Conservation (phyloP, 2,329 filamentous ascomycete genomes). For the Sporothrix luriei region DNA sequence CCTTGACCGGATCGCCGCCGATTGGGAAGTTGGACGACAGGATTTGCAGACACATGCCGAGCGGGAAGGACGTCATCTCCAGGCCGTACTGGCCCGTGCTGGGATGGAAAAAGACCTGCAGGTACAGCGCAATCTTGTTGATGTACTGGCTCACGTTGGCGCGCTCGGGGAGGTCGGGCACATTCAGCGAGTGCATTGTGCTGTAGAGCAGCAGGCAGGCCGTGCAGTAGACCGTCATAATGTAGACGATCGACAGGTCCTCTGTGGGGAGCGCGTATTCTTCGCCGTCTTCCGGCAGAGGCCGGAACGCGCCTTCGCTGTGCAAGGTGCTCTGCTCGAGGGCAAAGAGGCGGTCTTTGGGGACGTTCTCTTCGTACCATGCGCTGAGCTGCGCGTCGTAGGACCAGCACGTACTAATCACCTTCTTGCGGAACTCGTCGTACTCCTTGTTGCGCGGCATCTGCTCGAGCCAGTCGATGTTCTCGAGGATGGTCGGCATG, state of each 20-base stretch:
- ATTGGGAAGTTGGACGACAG: slow-evolving; percentile 20
- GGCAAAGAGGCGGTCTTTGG: slow-evolving; percentile 28
- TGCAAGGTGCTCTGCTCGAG: slow-evolving; percentile 9
- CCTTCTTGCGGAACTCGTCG: slow-evolving; percentile 13
- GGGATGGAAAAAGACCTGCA: slow-evolving; percentile 36
- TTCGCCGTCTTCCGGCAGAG: slow-evolving; percentile 6
- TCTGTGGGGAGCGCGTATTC: slow-evolving; percentile 31
- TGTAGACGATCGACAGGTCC: slow-evolving; percentile 35
- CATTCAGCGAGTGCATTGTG: slow-evolving; percentile 31
- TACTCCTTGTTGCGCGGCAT: neutral
- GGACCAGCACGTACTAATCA: slow-evolving; percentile 28
- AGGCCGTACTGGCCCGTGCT: slow-evolving; percentile 35
- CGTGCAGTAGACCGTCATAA: slow-evolving; percentile 35
- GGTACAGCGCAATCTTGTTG: slow-evolving; percentile 31
- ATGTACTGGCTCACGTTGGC: slow-evolving; percentile 31
- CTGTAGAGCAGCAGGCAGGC: slow-evolving; percentile 36
- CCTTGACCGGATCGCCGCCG: slow-evolving; percentile 16
- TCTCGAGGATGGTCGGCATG: slow-evolving; percentile 35
- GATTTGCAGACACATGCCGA: slow-evolving; percentile 34
- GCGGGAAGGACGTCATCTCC: slow-evolving; percentile 35
- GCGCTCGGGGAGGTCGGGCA: slow-evolving; percentile 31
- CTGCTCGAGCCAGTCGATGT: slow-evolving; percentile 32
- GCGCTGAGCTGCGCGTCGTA: slow-evolving; percentile 32
- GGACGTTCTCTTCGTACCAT: slow-evolving; percentile 34
- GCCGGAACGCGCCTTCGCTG: neutral